Conservation (phyloP, 441 rosid species). For the Adansonia gregorii region DNA sequence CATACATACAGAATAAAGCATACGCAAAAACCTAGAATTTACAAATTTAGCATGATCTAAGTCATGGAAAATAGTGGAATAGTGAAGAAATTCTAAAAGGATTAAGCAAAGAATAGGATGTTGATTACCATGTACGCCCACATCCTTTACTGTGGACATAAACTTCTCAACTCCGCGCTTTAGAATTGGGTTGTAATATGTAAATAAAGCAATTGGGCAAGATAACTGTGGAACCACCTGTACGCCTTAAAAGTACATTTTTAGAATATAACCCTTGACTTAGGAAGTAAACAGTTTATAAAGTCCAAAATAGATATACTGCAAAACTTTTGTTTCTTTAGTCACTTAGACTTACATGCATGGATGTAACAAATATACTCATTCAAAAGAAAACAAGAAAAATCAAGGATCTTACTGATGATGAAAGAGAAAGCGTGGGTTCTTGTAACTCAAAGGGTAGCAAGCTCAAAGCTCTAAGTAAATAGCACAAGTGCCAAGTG, state of each 20-base stretch:
- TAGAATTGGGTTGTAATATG: conserved; percentile 87
- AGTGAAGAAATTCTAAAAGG: conserved; percentile 16
- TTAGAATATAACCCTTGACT: conserved; percentile 18
- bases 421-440: not conserved
- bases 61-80: not conserved
- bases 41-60: not conserved
- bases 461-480: not conserved
- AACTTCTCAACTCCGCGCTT: conserved; percentile 76
- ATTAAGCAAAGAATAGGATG: conserved; percentile 23
- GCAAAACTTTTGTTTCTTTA: not conserved
- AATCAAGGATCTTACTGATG: not conserved
- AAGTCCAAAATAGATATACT: not conserved
- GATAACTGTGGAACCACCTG: conserved; percentile 81
- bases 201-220: conserved; percentile 81
- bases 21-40: not conserved
- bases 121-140: conserved; percentile 76
- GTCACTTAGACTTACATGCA: not conserved
- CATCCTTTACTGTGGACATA: conserved; percentile 63
- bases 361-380: not conserved
- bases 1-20: not conserved
- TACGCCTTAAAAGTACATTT: conserved; percentile 25
- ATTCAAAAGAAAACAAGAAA: not conserved
- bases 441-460: not conserved
- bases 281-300: not conserved
- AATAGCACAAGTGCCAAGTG: not conserved